Evolutionary conservation across 2,329 filamentous ascomycete genomes (phyloP).

Genomic region (Fusarium redolens): DNA sequence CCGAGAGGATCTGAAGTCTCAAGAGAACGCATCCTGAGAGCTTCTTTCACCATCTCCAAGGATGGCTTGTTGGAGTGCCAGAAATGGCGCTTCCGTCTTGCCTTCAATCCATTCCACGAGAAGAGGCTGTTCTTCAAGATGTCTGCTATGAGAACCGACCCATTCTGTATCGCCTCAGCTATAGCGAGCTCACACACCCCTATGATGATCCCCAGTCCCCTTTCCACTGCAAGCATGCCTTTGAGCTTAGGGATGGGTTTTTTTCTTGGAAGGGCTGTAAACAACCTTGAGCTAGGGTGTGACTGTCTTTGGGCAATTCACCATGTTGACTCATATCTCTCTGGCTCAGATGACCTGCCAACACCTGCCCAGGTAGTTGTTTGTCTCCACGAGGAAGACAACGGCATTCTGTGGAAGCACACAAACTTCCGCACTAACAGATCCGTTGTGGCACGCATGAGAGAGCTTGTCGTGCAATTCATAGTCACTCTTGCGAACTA

Average conservation of each 20-base stretch:
- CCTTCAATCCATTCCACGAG: constrained; percentile 70
- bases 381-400: constrained; percentile 77
- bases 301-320: constrained; percentile 77
- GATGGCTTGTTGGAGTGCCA: constrained; percentile 66
- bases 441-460: constrained; percentile 68
- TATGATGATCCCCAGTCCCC: constrained; percentile 74
- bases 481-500: constrained; percentile 78
- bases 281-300: constrained; percentile 76
- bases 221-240: constrained; percentile 76
- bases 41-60: constrained; percentile 69
- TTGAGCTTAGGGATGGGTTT: constrained; percentile 78
- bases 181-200: constrained; percentile 77
- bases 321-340: constrained; percentile 68
- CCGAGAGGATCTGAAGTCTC: constrained; percentile 72
- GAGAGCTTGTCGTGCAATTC: constrained; percentile 74
- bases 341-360: constrained; percentile 64
- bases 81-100: constrained; percentile 76
- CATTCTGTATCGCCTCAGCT: constrained; percentile 73
- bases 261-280: constrained; percentile 68
- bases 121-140: constrained; percentile 77
- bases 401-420: constrained; percentile 78
- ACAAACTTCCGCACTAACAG: constrained; percentile 72
- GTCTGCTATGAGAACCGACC: constrained; percentile 73
- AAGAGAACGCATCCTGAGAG: constrained; percentile 77
- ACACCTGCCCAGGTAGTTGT: constrained; percentile 67